Evolutionary conservation across 495 filamentous ascomycete species (phyloP), one percentile per base, ranked within the genome.

Genomic region (Pseudomonodictys pantanalensis): DNA sequence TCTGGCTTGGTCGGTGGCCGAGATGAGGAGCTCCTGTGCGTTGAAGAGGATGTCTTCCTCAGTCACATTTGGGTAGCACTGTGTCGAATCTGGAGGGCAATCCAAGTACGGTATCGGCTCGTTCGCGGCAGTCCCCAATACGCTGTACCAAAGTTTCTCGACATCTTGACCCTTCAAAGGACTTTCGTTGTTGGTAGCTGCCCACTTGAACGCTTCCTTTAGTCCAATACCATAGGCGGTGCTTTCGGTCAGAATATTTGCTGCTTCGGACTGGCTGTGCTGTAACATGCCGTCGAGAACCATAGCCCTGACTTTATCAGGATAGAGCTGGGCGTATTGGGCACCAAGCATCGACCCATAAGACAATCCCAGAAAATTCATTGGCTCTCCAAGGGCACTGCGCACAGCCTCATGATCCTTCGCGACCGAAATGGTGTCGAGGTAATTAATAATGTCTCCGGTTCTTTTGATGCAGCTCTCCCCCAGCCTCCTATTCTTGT

Each of bases 401-500:
- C 76, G 75, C 9, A 77, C 70, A 1, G 74, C 75, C 58, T 79
- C 76, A 20, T 76, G 62, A 58, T 79, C 76, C 50, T 70, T 72
- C 2, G 58, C 75, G 0, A 70, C 73, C 38, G 15, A 73, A 22
- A 73, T 65, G 3, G 76, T 74, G 57, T 79, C 76, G 49, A 79
- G 60, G 64, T 71, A 72, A 38, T 71, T 54, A 5, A 59, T 18
- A 3, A 59, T 33, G n/a, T 45, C 46, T 6, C 76, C 76, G 1
- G 74, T 75, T 47, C 65, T 56, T 26, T 74, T 54, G 6, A 49
- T 46, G 52, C 76, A 78, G 58, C 68, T 76, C 30, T 69, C 67
- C 41, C 65, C 73, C 3, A 77, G 52, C 2, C 68, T 58, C 56
- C 66, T 67, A 66, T 74, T 59, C 33, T 52, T 51, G 23, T 42